Evolutionary conservation across 495 filamentous ascomycete genomes (phyloP), one percentile per base, ranked within the genome.

Genomic region (Corynascus novoguineensis): DNA sequence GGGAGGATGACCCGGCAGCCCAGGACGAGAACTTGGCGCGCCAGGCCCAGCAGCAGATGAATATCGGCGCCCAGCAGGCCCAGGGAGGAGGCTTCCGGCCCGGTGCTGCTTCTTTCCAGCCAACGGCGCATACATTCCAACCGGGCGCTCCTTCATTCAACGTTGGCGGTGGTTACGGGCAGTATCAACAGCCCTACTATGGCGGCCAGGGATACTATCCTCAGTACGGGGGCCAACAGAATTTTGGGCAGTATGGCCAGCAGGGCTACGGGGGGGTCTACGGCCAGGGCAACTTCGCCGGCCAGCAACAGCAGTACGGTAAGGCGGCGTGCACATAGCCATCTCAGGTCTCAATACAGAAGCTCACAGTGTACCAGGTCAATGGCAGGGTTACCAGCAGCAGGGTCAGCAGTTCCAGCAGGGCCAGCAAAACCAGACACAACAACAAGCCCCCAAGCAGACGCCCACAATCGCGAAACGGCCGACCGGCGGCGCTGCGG

Each of bases 1-100:
- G 93, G 93, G 93, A 98, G 76, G 90, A 98, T 63, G 93, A 95
- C 58, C 85, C 90, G 68, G 84, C 89, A 35, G 86, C 83, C 46
- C 89, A 95, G 76, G 88, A 96, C 51, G 88, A 93, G 57, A 83
- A 87, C 61, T 83, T 96, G 60, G 83, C 89, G 54, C 81, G 86
- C 68, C 91, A 90, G 72, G 73, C 86, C 9, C 84, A 92, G 71
- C 79, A 85, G 60, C 86, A 88, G 64, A 79, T 89, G 70, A 90
- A 89, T 62, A 69, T 91, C 38, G 83, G 84, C 68, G 73, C 78
- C 58, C 83, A 72, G 64, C 69, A 71, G 63, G 29, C 4, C 4
- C 47, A 50, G 31, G 75, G 61, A 28, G 70, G 72, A 28, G 70
- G 72, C 15, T 93, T 93, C 79, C 79, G 80, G 28, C 87, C 90